Base-by-base conservation (phyloP, 371 early-diverging fungal species). In the Syncephalastrum monosporum region DNA sequence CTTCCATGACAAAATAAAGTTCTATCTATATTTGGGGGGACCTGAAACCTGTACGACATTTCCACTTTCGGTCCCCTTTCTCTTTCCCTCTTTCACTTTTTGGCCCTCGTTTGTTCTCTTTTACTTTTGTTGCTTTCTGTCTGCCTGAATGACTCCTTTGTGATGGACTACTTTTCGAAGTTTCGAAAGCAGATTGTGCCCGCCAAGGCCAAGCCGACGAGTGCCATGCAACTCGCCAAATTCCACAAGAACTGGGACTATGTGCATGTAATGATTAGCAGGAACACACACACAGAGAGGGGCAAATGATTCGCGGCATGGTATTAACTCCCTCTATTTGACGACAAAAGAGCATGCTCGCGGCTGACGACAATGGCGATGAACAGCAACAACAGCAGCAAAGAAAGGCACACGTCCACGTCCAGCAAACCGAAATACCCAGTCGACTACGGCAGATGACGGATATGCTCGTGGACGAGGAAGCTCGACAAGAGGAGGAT, bases 401-500 rank as follows among this genome's bases (percentile, higher is more conserved):
- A 33, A 33, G 72, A 69, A 76, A 74, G 66, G 64, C 72, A 60
- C 64, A 79, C 58, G 42, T 82, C 33, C 71, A 82, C 54, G 88
- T 93, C 3, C 75, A 81, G 29, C 85, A 89, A 46, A 96, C 94
- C 12, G 90, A 88, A 55, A 92, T 96, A 61, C 90, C 93, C 13
- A 53, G 58, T 24, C 82, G 81, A 50, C 82, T 97, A 48, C 84
- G 89, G 50, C 74, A 75, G 42, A 94, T 97, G 89, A 88, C 91
- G 4, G 94, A 95, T 71, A 73, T 95, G 60, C 79, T 97, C 12
- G 90, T 95, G 12, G 92, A 92, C 67, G 97, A 97, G 74, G 92
- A 94, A 63, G 87, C 86, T 23, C 69, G 88, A 41, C 87, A 86
- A 57, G 79, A 85, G 10, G 76, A 84, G 7, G 82, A 87, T 42